These are phyloP conservation scores for Verticillium nonalfalfae DNA, from an alignment of 2,329 filamentous ascomycete genomes.

Conservation along the genomic window DNA sequence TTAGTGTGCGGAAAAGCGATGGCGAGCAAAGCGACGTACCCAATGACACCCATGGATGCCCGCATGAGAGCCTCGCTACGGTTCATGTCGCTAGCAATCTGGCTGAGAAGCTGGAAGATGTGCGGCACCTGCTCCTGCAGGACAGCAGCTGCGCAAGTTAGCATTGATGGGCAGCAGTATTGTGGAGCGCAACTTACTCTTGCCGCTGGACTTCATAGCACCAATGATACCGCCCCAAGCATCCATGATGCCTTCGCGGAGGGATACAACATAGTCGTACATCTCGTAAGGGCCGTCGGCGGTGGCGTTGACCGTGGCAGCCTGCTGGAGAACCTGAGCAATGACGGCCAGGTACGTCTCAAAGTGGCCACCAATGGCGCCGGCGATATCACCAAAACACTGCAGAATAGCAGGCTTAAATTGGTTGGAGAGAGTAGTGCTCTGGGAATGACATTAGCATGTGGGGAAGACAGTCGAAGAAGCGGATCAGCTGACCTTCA, in stretches of 20 bases:
- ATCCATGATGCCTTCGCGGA: constrained; percentile 97
- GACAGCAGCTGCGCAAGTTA: constrained; percentile 49
- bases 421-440: constrained; percentile 81
- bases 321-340: constrained; percentile 89
- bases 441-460: constrained; percentile 44
- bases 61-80: constrained; percentile 88
- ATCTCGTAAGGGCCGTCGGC: constrained; percentile 87
- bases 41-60: constrained; percentile 95
- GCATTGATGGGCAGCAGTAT: constrained; percentile 4
- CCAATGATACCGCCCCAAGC: constrained; percentile 96
- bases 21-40: constrained; percentile 48
- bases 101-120: constrained; percentile 81
- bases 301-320: constrained; percentile 72
- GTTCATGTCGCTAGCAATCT: constrained; percentile 75
- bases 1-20: background rate
- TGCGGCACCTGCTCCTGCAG: constrained; percentile 74
- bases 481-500: constrained; percentile 54
- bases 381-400: constrained; percentile 96
- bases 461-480: background rate
- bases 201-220: constrained; percentile 78
- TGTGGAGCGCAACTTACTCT: constrained; percentile 47
- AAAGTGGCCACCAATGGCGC: constrained; percentile 86
- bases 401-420: constrained; percentile 98
- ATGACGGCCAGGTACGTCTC: constrained; percentile 91
- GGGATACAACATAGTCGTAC: constrained; percentile 90